phyloP scores from a whole-genome alignment of 805 yeast genomes.

The Lipomyces spencermartinsiae region DNA sequence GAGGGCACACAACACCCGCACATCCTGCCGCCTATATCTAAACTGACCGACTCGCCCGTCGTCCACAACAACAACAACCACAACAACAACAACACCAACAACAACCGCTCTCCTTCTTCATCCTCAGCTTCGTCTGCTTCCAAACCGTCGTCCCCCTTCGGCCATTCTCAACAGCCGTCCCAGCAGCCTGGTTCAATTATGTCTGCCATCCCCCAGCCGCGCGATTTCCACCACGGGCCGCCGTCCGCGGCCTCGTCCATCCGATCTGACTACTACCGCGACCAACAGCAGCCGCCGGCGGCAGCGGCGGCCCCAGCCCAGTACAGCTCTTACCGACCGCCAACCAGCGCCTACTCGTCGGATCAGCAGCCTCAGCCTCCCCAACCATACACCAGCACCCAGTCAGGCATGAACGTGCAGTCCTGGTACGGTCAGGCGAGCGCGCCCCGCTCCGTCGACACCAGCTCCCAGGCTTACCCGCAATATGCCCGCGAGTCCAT shows the following conservation, averaged over 20 bases:
- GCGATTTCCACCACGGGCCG: not conserved
- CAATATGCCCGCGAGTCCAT: conserved; percentile 8
- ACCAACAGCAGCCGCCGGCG: conserved; percentile 14
- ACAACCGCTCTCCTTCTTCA: conserved; percentile 27
- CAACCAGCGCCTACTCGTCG: not conserved
- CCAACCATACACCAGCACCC: conserved; percentile 15
- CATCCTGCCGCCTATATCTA: conserved; percentile 31
- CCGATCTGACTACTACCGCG: conserved; percentile 13
- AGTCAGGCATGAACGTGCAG: conserved; percentile 15
- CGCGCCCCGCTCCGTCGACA: conserved; percentile 4
- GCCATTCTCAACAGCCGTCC: conserved; percentile 12
- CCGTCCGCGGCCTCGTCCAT: conserved; percentile 2
- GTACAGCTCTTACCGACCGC: conserved; percentile 2
- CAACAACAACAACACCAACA: conserved; percentile 19
- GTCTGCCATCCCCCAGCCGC: conserved; percentile 13
- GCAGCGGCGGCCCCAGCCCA: conserved; percentile 4
- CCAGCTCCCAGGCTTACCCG: conserved; percentile 7
- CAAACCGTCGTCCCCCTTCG: conserved; percentile 6
- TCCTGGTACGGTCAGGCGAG: conserved; percentile 15
- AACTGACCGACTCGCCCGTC: conserved; percentile 29
- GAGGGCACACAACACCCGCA: conserved; percentile 13
- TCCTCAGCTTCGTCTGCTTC: not conserved
- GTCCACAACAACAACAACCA: conserved; percentile 33
- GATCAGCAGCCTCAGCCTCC: conserved; percentile 16
- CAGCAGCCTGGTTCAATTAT: conserved; percentile 2